Evolutionary conservation across 2,329 filamentous ascomycete genomes (phyloP).

Genomic region (Lasiodiplodia sp.): DNA sequence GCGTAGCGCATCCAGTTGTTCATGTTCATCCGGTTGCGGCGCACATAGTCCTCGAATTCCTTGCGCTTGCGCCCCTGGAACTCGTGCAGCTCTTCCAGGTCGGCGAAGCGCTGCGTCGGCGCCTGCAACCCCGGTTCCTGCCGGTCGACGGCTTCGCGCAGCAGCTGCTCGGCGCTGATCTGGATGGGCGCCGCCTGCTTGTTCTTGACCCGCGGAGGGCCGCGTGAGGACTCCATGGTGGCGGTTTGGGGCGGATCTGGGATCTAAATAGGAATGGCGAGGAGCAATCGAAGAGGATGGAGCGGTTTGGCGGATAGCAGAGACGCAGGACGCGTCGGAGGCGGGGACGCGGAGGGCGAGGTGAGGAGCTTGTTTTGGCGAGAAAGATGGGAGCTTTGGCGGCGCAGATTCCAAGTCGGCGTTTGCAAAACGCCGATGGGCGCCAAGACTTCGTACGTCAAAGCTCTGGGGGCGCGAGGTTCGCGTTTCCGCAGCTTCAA

Average conservation of each 20-base stretch:
- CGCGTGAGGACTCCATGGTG: constrained; percentile 83
- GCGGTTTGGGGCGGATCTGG: not conserved
- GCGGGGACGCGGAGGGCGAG: not conserved
- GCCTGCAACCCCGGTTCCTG: constrained; percentile 89
- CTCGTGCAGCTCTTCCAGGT: constrained; percentile 97
- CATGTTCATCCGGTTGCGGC: constrained; percentile 92
- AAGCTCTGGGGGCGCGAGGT: constrained; percentile 3
- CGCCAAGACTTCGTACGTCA: constrained; percentile 13
- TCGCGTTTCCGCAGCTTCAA: not conserved
- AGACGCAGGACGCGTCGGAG: not conserved
- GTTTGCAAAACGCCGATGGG: constrained; percentile 10
- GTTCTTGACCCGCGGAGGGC: constrained; percentile 97
- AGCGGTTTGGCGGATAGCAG: not conserved
- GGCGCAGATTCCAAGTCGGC: constrained; percentile 21
- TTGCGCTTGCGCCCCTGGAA: constrained; percentile 95
- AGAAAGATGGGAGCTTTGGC: constrained; percentile 27
- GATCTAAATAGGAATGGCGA: not conserved
- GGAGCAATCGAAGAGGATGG: not conserved
- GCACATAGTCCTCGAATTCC: constrained; percentile 97
- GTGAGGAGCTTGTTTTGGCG: constrained; percentile 26
- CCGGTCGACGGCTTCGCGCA: constrained; percentile 95
- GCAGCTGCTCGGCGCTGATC: constrained; percentile 95
- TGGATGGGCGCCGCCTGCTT: constrained; percentile 85
- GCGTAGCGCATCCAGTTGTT: constrained; percentile 99
- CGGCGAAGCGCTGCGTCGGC: constrained; percentile 92